Percentiles rank a stretch among this genome's conserved stretches.
Evolutionary conservation across 768 basidiomycete genomes (phyloP).

Genomic region (Lentinula aciculospora): DNA sequence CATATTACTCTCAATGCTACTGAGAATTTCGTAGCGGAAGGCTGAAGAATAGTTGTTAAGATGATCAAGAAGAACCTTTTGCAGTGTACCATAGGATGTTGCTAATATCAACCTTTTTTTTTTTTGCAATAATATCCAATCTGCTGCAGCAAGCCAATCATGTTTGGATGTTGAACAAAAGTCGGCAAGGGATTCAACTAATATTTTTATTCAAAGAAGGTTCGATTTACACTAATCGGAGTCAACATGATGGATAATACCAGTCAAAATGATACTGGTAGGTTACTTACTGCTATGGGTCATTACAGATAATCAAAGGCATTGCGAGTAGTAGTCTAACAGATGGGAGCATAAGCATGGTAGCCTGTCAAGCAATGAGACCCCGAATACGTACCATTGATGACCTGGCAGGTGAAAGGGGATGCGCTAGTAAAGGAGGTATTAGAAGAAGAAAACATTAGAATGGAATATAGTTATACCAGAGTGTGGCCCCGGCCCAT

Average conservation of each 20-base stretch:
- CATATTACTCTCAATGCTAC: slow-evolving; percentile 33
- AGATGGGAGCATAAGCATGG: neutral
- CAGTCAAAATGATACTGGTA: neutral
- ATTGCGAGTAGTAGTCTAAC: slow-evolving; percentile 4
- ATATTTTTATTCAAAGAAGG: no score
- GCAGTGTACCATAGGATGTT: no score
- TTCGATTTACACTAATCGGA: no score
- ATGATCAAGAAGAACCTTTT: neutral
- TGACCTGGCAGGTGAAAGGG: slow-evolving; percentile 1
- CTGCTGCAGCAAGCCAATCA: no score
- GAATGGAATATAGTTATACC: neutral
- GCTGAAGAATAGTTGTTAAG: no score
- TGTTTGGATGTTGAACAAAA: no score
- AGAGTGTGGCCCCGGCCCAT: neutral
- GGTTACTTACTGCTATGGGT: neutral
- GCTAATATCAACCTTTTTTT: no score
- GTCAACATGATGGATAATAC: no score
- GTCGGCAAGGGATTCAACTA: no score
- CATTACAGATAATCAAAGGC: neutral
- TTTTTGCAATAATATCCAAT: no score
- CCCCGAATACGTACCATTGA: slow-evolving; percentile 1
- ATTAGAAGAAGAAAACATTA: neutral
- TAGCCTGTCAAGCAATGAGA: no score
- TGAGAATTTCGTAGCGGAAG: slow-evolving; percentile 9
- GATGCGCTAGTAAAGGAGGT: neutral